Evolutionary conservation across 495 filamentous ascomycete species (phyloP), one percentile per base, ranked within the genome.

Genomic region (Aspergillus conjunctus): DNA sequence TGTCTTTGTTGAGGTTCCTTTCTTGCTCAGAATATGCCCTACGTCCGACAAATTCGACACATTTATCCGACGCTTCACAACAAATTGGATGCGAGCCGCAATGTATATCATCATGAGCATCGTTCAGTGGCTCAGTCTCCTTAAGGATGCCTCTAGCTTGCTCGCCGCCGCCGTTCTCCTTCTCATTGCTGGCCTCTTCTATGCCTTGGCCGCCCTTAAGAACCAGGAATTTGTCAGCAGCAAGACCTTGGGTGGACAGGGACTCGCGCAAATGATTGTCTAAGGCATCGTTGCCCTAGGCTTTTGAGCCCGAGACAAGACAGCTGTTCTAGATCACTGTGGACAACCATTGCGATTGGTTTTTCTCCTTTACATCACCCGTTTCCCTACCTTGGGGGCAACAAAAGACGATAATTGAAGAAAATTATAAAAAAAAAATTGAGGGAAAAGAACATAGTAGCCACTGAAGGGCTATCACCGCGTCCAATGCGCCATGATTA

Each of bases 201-300:
- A 99, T 71, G 80, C 81, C 10, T 77, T 93, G 50, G 94, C 94
- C 15, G 94, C 83, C 32, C 48, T 97, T 65, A 97, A 90, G 83
- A 91, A 89, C 54, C 94, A 99, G 78, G 91, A 88, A 26, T 99
- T 99, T 73, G 85, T 95, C 55, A 89, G 92, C 33, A 97, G 93
- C 81, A 98, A 98, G 87, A 98, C 95, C 20, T 78, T 99, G 59
- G 94, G 94, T 61, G 94, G 94, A 43, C 89, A 90, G 62, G 94
- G 95, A 18, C 86, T 98, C 63, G 93, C 93, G 61, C 93, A 97
- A 80, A 97, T 98, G 95, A 98, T 99, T 78, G 92, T 98, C 71
- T 97, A 69, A 52, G 39, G 15, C 6, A 18, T 21, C 18, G n/a
- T 22, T 20, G n/a, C 39, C 37, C 34, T 41, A 26, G 26, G 5